Evolutionary conservation across 1,139 yeast species (phyloP).

Genomic region (Candida sp.): DNA sequence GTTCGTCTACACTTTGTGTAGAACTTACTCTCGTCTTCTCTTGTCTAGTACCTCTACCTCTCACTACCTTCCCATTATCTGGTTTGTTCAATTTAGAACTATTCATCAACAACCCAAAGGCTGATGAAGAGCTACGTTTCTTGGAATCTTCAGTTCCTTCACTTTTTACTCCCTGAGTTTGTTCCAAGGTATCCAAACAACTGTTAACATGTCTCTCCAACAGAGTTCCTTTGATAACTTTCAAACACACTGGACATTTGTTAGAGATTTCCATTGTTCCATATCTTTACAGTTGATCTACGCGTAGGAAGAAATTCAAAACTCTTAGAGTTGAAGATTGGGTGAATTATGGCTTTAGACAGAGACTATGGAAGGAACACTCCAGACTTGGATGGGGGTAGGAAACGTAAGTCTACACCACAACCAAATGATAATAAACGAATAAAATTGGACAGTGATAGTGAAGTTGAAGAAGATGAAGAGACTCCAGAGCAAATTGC

Average conservation of each 20-base stretch:
- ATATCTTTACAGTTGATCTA: neutral
- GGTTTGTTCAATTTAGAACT: neutral
- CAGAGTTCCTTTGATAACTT: constrained; percentile 16
- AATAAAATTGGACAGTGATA: neutral
- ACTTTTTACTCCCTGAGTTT: constrained; percentile 11
- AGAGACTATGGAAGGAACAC: neutral
- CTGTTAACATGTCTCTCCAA: constrained; percentile 41
- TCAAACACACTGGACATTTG: constrained; percentile 37
- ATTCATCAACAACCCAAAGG: constrained; percentile 1
- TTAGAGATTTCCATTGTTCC: constrained; percentile 3
- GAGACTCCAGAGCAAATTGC: constrained; percentile 40
- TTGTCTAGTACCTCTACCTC: neutral
- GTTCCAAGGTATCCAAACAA: constrained; percentile 23
- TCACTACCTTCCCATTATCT: neutral
- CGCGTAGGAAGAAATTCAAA: neutral
- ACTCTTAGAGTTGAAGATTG: too few species aligned
- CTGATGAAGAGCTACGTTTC: neutral
- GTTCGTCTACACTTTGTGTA: neutral
- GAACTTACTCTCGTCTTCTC: neutral
- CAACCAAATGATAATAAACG: neutral
- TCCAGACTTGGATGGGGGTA: neutral
- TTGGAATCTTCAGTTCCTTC: constrained; percentile 4
- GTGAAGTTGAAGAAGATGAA: constrained; percentile 2
- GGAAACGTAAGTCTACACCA: neutral
- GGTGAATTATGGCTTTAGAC: neutral